Conservation (phyloP, 768 basidiomycete genomes). For the Boletus insuetus region DNA sequence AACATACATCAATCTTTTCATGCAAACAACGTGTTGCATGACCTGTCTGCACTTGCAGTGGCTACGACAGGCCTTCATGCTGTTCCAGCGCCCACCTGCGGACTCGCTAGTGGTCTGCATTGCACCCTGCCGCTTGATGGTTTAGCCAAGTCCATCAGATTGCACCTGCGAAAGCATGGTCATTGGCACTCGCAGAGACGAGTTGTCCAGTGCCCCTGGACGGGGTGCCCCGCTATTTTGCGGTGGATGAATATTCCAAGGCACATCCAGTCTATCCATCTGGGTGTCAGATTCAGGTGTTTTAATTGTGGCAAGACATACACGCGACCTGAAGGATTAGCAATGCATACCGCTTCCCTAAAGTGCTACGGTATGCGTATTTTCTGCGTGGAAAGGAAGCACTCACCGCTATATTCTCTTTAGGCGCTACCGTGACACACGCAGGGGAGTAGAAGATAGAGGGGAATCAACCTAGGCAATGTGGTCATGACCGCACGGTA, state of each 20-base stretch:
- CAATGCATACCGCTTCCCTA: neutral
- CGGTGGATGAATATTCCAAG: constrained; percentile 16
- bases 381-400: neutral
- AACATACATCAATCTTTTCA: no score
- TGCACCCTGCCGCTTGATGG: constrained; percentile 6
- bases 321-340: constrained; percentile 1
- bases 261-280: constrained; percentile 15
- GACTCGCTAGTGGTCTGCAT: neutral
- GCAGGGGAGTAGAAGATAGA: neutral
- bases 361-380: constrained; percentile 5
- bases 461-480: no score
- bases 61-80: neutral
- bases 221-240: constrained; percentile 6
- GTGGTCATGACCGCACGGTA: no score
- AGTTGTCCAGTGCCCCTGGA: constrained; percentile 12
- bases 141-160: constrained; percentile 2
- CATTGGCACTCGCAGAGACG: constrained; percentile 3
- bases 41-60: no score
- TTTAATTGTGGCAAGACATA: constrained; percentile 6
- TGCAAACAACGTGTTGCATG: neutral
- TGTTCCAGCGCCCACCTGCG: neutral
- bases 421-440: neutral
- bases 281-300: constrained; percentile 9
- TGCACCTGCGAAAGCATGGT: constrained; percentile 16
- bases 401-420: neutral